These are phyloP conservation scores for Aureobasidium sp. DNA, from an alignment of 2,329 filamentous ascomycete genomes.

Conservation along the genomic window DNA sequence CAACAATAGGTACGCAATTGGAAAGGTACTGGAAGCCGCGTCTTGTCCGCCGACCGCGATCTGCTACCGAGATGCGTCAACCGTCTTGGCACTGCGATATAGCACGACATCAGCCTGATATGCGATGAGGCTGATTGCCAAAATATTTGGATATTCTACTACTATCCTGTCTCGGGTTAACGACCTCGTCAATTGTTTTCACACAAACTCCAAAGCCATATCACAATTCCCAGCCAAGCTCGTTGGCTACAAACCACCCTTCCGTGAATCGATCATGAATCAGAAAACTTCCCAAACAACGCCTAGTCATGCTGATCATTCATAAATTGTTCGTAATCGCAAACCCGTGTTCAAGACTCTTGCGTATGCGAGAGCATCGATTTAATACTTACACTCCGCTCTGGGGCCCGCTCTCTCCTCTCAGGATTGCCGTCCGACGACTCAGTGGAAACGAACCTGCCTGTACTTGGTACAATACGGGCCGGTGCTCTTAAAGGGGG, in stretches of 20 bases:
- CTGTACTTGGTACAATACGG: background rate
- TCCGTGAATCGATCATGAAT: background rate
- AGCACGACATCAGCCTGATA: constrained; percentile 8
- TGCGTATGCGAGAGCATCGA: constrained; percentile 8
- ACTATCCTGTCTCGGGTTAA: background rate
- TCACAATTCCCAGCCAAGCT: background rate
- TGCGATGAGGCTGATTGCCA: background rate
- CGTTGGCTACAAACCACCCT: background rate
- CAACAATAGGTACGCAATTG: background rate
- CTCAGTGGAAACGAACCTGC: background rate
- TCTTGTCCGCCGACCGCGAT: background rate
- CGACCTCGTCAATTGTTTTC: background rate
- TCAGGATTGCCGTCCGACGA: background rate
- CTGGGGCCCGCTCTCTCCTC: background rate
- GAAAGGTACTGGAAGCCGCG: background rate
- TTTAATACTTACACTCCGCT: constrained; percentile 2
- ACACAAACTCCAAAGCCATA: too few species aligned
- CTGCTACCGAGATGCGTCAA: background rate
- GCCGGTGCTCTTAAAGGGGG: constrained; percentile 25
- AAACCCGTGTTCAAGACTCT: background rate
- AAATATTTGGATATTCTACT: background rate
- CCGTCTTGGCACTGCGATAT: constrained; percentile 2
- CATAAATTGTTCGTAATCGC: background rate
- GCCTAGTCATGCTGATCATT: background rate
- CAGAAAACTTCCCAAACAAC: background rate